Conservation (phyloP, 352 stramenopile species). For the Globisporangium cederbergense region DNA sequence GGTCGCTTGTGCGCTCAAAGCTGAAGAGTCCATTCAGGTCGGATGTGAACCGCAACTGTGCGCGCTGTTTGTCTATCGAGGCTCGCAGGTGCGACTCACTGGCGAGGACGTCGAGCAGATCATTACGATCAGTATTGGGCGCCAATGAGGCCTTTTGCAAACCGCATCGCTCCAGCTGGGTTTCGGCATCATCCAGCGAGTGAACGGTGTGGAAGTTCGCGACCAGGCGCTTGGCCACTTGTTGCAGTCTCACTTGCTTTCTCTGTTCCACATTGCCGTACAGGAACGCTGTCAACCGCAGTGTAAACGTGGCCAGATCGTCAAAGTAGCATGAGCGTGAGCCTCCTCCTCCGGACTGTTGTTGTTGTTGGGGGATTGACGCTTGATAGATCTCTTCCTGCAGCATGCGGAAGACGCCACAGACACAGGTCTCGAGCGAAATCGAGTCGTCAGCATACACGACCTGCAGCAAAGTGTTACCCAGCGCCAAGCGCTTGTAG, state of each 20-base stretch:
- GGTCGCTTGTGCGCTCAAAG: conserved; percentile 30
- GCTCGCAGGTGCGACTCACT: conserved; percentile 18
- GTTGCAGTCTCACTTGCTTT: conserved; percentile 26
- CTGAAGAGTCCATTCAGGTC: conserved; percentile 50
- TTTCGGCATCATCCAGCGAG: neutral
- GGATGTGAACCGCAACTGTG: conserved; percentile 41
- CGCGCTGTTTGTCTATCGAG: conserved; percentile 34
- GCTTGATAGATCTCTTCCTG: conserved; percentile 52
- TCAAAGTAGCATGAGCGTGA: conserved; percentile 17
- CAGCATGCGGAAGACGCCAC: conserved; percentile 34
- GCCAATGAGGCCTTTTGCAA: neutral
- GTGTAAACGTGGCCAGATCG: conserved; percentile 30
- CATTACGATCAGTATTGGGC: neutral
- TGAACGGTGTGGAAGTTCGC: conserved; percentile 29
- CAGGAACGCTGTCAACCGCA: conserved; percentile 28
- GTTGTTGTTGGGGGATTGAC: conserved; percentile 7
- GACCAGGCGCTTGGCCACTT: conserved; percentile 28
- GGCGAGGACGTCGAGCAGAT: conserved; percentile 4
- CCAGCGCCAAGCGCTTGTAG: conserved; percentile 49
- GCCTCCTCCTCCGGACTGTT: neutral
- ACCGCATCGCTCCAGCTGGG: conserved; percentile 14
- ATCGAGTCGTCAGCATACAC: conserved; percentile 20
- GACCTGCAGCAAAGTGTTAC: conserved; percentile 37
- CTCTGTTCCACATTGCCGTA: conserved; percentile 22
- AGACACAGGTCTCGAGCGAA: conserved; percentile 35